A percentile compares a stretch with the other conserved stretches of the same genome.
phyloP scores from a whole-genome alignment of 2,329 filamentous ascomycete genomes.

The Epichloe elymi region DNA sequence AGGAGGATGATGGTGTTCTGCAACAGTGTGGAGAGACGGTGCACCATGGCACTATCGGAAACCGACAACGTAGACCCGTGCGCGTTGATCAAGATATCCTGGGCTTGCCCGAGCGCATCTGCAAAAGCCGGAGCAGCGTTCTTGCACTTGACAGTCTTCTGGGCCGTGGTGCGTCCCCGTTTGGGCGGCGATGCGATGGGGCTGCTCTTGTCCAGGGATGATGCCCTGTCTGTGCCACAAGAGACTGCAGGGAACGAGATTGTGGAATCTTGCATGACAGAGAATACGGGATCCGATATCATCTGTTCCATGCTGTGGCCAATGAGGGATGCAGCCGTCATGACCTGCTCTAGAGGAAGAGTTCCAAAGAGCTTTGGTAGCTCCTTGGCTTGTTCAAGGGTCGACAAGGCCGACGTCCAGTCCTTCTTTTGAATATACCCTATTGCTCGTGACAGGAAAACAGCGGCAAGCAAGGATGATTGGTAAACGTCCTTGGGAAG shows the following conservation, averaged over 20 bases:
- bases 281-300: constrained; percentile 70
- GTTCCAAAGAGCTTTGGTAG: constrained; percentile 27
- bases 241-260: constrained; percentile 68
- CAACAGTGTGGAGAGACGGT: constrained; percentile 48
- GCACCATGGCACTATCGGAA: constrained; percentile 45
- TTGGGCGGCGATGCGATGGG: constrained; percentile 23
- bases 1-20: constrained; percentile 54
- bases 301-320: constrained; percentile 60
- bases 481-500: constrained; percentile 22
- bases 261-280: constrained; percentile 82
- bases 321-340: constrained; percentile 54
- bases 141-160: constrained; percentile 18
- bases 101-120: constrained; percentile 49
- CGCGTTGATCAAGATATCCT: constrained; percentile 51
- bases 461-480: constrained; percentile 22
- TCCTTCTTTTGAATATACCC: constrained; percentile 36
- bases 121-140: constrained; percentile 32
- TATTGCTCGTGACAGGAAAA: constrained; percentile 26
- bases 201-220: constrained; percentile 22
- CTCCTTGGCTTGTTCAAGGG: constrained; percentile 37
- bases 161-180: constrained; percentile 14
- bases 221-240: constrained; percentile 26
- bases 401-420: constrained; percentile 43
- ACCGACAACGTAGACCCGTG: constrained; percentile 42
- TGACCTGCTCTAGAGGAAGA: constrained; percentile 40